Conservation (phyloP, 2,329 filamentous ascomycete species). For the Ambrosiella cleistominuta region DNA sequence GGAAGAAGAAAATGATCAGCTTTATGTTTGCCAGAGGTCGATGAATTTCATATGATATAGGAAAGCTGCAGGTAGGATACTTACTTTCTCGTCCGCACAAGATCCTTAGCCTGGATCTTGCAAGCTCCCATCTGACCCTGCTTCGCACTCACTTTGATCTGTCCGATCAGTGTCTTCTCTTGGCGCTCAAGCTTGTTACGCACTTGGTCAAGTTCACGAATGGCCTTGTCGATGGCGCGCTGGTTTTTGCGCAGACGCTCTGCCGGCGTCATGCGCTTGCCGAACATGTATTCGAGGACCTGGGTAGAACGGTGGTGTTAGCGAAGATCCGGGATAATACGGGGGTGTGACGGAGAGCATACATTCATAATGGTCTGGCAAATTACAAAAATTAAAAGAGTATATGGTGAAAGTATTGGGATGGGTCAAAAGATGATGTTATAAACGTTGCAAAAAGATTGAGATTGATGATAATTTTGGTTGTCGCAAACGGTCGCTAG, state of each 20-base stretch:
- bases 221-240: constrained; percentile 89
- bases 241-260: constrained; percentile 88
- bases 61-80: constrained; percentile 9
- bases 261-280: constrained; percentile 95
- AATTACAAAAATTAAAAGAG: no score
- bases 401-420: no score
- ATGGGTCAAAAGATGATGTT: no score
- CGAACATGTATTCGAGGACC: constrained; percentile 98
- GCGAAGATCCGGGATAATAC: not conserved
- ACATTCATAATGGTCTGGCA: constrained; percentile 35
- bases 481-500: no score
- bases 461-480: no score
- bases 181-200: constrained; percentile 93
- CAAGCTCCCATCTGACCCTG: constrained; percentile 97
- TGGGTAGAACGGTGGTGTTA: constrained; percentile 22
- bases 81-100: constrained; percentile 74
- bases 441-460: no score
- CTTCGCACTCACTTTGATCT: constrained; percentile 97
- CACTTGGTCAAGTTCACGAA: constrained; percentile 88
- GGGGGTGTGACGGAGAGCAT: constrained; percentile 5
- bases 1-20: not conserved
- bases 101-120: constrained; percentile 94
- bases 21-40: not conserved
- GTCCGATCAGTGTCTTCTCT: constrained; percentile 87
- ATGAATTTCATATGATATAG: not conserved